phyloP scores from a whole-genome alignment of 2,329 filamentous ascomycete species.

The Aspergillus bombycis region DNA sequence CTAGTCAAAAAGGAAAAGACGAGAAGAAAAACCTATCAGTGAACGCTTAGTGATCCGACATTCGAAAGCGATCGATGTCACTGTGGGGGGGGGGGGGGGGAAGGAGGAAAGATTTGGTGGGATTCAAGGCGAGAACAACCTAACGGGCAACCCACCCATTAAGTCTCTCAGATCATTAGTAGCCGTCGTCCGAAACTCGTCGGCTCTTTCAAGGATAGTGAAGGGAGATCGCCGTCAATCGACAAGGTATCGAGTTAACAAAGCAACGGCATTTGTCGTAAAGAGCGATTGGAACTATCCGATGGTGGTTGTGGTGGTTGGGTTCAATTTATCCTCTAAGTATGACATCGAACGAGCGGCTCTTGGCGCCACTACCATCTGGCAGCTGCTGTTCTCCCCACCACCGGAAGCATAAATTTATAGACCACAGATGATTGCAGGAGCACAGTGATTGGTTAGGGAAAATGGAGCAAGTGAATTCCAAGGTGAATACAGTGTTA shows the following conservation, averaged over 20 bases:
- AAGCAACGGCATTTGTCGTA: not conserved
- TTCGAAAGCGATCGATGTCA: conserved; percentile 20
- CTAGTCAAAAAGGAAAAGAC: not conserved
- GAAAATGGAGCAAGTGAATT: not conserved
- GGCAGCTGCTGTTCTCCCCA: not conserved
- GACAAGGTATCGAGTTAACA: not conserved
- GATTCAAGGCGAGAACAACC: not conserved
- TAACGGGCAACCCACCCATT: not conserved
- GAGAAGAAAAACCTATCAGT: conserved; percentile 8
- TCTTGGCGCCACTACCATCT: conserved; percentile 15
- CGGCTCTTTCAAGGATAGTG: not conserved
- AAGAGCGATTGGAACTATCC: not conserved
- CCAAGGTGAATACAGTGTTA: conserved; percentile 8
- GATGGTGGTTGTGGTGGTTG: not conserved
- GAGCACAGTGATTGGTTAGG: not conserved
- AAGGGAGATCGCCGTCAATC: not conserved
- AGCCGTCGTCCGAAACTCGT: not conserved
- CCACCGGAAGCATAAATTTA: not conserved
- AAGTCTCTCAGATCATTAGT: not conserved
- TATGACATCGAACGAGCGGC: conserved; percentile 14
- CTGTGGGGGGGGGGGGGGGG: conserved; percentile 22
- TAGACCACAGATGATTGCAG: not conserved
- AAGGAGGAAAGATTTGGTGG: conserved; percentile 5
- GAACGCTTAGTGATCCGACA: conserved; percentile 20
- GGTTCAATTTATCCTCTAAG: not conserved